Conservation (phyloP, 768 basidiomycete species). For the Tephrocybe sp. region DNA sequence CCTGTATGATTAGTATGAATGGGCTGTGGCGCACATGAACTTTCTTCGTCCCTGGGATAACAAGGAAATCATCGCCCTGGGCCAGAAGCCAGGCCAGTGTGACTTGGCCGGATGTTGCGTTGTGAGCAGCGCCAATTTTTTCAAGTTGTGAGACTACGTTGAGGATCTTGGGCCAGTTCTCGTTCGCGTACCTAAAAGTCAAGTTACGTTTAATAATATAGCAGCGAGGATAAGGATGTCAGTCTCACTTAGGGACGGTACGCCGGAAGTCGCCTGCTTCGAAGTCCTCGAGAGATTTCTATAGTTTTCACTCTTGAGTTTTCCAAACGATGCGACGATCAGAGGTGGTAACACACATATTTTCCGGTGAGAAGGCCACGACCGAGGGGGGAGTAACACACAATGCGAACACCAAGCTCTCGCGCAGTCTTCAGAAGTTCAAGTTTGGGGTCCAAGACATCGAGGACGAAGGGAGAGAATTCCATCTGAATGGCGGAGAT, state of each 20-base stretch:
- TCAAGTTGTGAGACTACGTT: constrained; percentile 32
- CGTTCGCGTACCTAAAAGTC: constrained; percentile 26
- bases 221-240: not conserved
- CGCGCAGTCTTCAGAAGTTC: constrained; percentile 37
- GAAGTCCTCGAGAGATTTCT: constrained; percentile 43
- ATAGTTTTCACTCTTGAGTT: not conserved
- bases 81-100: constrained; percentile 46
- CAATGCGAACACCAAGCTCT: constrained; percentile 44
- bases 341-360: constrained; percentile 26
- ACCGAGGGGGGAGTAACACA: constrained; percentile 51
- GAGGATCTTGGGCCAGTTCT: constrained; percentile 41
- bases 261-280: constrained; percentile 35
- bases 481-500: constrained; percentile 46
- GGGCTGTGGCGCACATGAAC: constrained; percentile 24
- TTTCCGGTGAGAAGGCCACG: constrained; percentile 49
- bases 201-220: not conserved
- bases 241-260: constrained; percentile 30
- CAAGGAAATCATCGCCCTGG: constrained; percentile 41
- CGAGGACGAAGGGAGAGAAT: constrained; percentile 42
- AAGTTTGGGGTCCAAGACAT: constrained; percentile 40
- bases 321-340: not conserved
- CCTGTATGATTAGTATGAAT: not conserved
- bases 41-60: constrained; percentile 44
- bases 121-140: constrained; percentile 30
- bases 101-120: constrained; percentile 41